These are phyloP conservation scores for Wallacemonas collosoma DNA, from an alignment of 208 protist species.

Conservation along the genomic window DNA sequence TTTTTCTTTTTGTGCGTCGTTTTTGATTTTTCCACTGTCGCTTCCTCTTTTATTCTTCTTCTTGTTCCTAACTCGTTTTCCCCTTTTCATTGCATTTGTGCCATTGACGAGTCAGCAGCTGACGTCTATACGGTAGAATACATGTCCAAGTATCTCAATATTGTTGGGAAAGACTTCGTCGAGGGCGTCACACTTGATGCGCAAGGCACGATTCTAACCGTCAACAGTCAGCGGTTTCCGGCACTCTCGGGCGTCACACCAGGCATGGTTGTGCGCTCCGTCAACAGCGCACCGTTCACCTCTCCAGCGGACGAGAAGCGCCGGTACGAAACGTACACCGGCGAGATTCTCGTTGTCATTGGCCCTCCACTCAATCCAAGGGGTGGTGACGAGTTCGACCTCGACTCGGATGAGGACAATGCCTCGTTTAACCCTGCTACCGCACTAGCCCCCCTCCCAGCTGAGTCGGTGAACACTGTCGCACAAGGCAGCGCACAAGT, in stretches of 20 bases:
- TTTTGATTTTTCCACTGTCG: no score
- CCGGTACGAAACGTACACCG: conserved; percentile 32
- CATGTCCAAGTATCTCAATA: conserved; percentile 38
- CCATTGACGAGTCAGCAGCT: conserved; percentile 5
- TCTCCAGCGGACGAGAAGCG: conserved; percentile 54
- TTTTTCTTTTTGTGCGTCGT: no score
- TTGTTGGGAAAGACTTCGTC: conserved; percentile 54
- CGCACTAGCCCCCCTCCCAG: conserved; percentile 32
- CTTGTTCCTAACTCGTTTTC: not conserved
- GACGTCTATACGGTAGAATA: not conserved
- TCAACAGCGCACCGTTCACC: conserved; percentile 66
- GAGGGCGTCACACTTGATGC: conserved; percentile 51
- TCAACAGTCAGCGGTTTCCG: conserved; percentile 36
- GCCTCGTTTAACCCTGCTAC: conserved; percentile 50
- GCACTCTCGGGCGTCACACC: conserved; percentile 37
- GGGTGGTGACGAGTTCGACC: conserved; percentile 79
- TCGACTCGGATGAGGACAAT: conserved; percentile 70
- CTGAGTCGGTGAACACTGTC: conserved; percentile 42
- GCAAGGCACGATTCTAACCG: conserved; percentile 50
- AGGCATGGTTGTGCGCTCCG: conserved; percentile 80
- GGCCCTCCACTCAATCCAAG: not conserved
- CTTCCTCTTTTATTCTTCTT: no score
- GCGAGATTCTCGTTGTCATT: conserved; percentile 68
- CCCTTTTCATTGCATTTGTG: not conserved
- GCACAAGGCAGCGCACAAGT: conserved; percentile 57